Percentiles rank a stretch among this genome's conserved stretches.
phyloP scores from a whole-genome alignment of 1,284 basidiomycete species.

The Sanghuangporus sanghuang region DNA sequence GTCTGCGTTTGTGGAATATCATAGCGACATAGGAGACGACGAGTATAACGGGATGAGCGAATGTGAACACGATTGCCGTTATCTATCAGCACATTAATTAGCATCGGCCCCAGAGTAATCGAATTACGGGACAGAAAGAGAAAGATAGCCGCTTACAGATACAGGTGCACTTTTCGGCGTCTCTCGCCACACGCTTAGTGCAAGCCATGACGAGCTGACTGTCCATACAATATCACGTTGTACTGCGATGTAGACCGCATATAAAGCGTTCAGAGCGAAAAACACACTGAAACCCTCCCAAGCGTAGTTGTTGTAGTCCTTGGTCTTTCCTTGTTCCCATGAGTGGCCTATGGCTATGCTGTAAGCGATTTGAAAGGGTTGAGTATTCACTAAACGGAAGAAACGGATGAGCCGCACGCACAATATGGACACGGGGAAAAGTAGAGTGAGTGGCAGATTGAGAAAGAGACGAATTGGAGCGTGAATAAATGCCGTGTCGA shows the following conservation, averaged over 20 bases:
- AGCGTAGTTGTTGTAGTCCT: conserved; percentile 45
- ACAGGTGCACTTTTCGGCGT: conserved; percentile 57
- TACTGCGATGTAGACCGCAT: conserved; percentile 46
- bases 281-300: conserved; percentile 63
- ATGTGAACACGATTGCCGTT: conserved; percentile 53
- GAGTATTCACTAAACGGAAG: neutral
- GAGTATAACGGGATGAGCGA: conserved; percentile 52
- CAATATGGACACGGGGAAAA: conserved; percentile 49
- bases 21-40: conserved; percentile 35
- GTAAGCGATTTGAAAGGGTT: neutral
- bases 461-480: conserved; percentile 70
- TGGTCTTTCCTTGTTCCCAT: conserved; percentile 38
- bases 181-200: conserved; percentile 54
- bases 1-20: conserved; percentile 26
- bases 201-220: conserved; percentile 66
- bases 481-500: conserved; percentile 67
- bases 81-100: conserved; percentile 32
- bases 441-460: conserved; percentile 44
- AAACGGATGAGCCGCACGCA: conserved; percentile 45
- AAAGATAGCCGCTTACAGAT: conserved; percentile 39
- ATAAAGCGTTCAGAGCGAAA: conserved; percentile 51
- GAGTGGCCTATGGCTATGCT: conserved; percentile 51
- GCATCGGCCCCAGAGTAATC: neutral
- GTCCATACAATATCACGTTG: conserved; percentile 68
- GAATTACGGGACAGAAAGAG: neutral